Conservation (phyloP, 441 rosid species). For the Bocquillonia castaneifolia region DNA sequence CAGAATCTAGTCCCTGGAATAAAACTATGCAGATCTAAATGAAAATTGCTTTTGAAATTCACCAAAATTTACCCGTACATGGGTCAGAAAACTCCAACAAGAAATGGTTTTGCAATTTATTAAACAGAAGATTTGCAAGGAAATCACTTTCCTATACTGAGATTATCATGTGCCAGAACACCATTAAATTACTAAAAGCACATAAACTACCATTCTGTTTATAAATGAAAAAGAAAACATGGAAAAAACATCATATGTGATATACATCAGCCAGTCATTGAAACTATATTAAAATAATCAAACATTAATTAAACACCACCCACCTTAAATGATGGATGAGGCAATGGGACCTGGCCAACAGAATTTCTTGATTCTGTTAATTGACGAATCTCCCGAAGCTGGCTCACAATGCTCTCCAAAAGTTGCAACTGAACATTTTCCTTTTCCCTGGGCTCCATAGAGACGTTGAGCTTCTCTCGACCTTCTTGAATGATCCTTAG, state of each 20-base stretch:
- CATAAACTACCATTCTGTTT: background rate
- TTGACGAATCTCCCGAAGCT: slow-evolving; percentile 39
- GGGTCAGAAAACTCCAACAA: too few species aligned
- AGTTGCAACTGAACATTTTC: slow-evolving; percentile 38
- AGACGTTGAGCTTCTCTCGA: slow-evolving; percentile 52
- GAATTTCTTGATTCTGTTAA: slow-evolving; percentile 33
- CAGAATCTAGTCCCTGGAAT: background rate
- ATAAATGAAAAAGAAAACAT: background rate
- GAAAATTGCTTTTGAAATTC: background rate
- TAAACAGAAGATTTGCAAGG: background rate
- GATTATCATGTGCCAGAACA: background rate
- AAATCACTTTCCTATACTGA: background rate
- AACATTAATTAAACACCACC: slow-evolving; percentile 8
- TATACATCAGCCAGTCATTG: background rate
- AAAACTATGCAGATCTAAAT: background rate
- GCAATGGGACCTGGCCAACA: slow-evolving; percentile 44
- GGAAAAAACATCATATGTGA: background rate
- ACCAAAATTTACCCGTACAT: too few species aligned
- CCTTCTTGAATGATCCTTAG: slow-evolving; percentile 54
- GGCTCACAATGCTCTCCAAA: slow-evolving; percentile 36
- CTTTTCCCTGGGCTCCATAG: slow-evolving; percentile 28
- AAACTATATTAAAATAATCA: background rate
- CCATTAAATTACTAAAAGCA: background rate
- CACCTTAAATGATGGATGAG: slow-evolving; percentile 58
- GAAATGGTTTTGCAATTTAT: background rate